Base-by-base conservation (phyloP, 163 green algal species). In the Prototheca wickerhamii region DNA sequence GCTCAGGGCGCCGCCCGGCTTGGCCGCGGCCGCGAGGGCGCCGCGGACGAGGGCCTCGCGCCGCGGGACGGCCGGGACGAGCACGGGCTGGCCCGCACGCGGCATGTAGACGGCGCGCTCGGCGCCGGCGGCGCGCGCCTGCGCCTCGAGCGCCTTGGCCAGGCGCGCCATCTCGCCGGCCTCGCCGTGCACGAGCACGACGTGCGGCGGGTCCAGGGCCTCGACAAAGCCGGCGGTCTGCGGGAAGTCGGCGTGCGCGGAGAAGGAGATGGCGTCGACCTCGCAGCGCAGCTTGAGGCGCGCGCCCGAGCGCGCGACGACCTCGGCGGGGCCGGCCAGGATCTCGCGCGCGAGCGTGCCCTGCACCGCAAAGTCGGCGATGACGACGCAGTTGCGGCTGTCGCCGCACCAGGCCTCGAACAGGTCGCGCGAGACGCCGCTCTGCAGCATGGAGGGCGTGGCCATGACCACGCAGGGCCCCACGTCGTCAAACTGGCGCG, bases 141-240 rank as follows among this genome's bases (percentile, higher is more conserved):
- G 62, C 51, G 81, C 73, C 64, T 92, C 76, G 33, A 98, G 84
- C 30, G 88, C 90, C 60, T 70, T 68, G 34, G 83, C 86, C 26
- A 97, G 73, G 67, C 72, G 64, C 53, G 33, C 60, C 84, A 91
- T 89, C 64, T 89, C 87, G 28, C 60, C 84, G 20, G 85, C 84
- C 78, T 99, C 93, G 4, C 93, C 93, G 68, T 99, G 93, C 35
- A 98, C 93, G 63, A 99, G 78, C 60, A 99, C 82, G 42, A 99
- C 87, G 69, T 99, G 86, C 3, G 85, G 82, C 17, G 93, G 93
- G 28, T 72, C 60, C 26, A 97, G 76, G 26, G 64, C 42, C 42
- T 95, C 84, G 43, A 99, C 60, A 68, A 99, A 99, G 33, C 86
- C 77, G n/a, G 77, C 84, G 6, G 93, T 99, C 79, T 98, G 93